Evolutionary conservation across 805 yeast species (phyloP), one percentile per base, ranked within the genome.

Genomic region (Kazachstania africana): DNA sequence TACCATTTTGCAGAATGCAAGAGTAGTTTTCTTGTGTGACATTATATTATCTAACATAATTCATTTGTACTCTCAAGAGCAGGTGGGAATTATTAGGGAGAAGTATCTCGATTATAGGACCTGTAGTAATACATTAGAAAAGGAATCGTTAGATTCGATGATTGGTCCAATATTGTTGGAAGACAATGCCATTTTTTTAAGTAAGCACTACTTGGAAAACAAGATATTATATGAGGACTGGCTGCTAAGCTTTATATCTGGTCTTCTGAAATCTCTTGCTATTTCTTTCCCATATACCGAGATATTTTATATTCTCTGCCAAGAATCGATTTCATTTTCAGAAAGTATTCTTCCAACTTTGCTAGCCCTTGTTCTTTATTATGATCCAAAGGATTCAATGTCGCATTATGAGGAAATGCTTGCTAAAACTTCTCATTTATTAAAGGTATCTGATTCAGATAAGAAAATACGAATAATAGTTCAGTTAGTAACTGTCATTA

Each of bases 401-500:
- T n/a, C n/a, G n/a, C n/a, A n/a, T n/a, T n/a, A n/a, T n/a, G n/a
- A n/a, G n/a, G n/a, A n/a, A n/a, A n/a, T n/a, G n/a, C n/a, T n/a
- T n/a, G n/a, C n/a, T n/a, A n/a, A n/a, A n/a, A n/a, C n/a, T n/a
- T n/a, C n/a, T n/a, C n/a, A n/a, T n/a, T n/a, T n/a, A n/a, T n/a
- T n/a, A n/a, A n/a, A n/a, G n/a, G n/a, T n/a, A n/a, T n/a, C n/a
- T n/a, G n/a, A n/a, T n/a, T n/a, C n/a, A n/a, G n/a, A n/a, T n/a
- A 35, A 32, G 15, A 45, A 45, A 29, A 18, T 45, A 1, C 24
- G 24, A 2, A 15, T 45, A 4, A 16, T 56, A 1, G 33, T 59
- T 8, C 29, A 44, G 6, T 24, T 60, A 3, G 33, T 57, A n/a
- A 43, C 40, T 4, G 30, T 56, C 26, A 18, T 60, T 1, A 38